Percentiles rank a stretch among this genome's conserved stretches.
Conservation (phyloP, 2,329 filamentous ascomycete genomes). For the Dactylellina leptospora region DNA sequence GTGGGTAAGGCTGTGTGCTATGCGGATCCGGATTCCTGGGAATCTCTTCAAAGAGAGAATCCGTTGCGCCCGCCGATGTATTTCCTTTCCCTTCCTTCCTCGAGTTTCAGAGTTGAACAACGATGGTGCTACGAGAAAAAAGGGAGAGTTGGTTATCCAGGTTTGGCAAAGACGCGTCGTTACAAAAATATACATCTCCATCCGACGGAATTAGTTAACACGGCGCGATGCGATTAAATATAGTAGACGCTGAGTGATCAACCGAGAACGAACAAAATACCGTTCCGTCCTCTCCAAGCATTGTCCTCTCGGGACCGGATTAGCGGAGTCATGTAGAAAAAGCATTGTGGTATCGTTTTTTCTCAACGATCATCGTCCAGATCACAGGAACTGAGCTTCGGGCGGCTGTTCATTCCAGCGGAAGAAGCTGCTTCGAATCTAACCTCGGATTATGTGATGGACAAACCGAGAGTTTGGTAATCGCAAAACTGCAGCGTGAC, state of each 20-base stretch:
- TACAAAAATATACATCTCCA: slow-evolving; percentile 3
- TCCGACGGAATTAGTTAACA: slow-evolving; percentile 33
- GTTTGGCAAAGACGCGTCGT: slow-evolving; percentile 22
- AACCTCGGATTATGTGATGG: slow-evolving; percentile 3
- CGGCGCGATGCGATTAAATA: slow-evolving; percentile 19
- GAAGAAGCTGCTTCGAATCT: slow-evolving; percentile 18
- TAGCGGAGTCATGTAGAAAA: background rate
- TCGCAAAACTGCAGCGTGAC: slow-evolving; percentile 42
- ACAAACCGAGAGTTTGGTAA: slow-evolving; percentile 37
- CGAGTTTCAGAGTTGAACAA: slow-evolving; percentile 33
- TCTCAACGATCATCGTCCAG: slow-evolving; percentile 34
- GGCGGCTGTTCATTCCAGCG: slow-evolving; percentile 35
- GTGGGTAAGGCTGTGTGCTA: slow-evolving; percentile 29
- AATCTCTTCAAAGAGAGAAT: no score
- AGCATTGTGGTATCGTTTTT: slow-evolving; percentile 14
- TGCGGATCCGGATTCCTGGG: slow-evolving; percentile 44
- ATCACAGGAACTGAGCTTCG: slow-evolving; percentile 17
- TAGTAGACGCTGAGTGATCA: slow-evolving; percentile 23
- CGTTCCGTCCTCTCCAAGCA: slow-evolving; percentile 13
- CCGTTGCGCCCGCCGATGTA: slow-evolving; percentile 29
- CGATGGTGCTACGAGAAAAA: slow-evolving; percentile 9
- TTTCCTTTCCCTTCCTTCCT: slow-evolving; percentile 9
- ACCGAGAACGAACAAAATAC: slow-evolving; percentile 6
- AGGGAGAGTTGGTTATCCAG: slow-evolving; percentile 8
- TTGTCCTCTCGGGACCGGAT: slow-evolving; percentile 2